Conservation (phyloP, 495 filamentous ascomycete species). For the Hyaloscypha variabilis region DNA sequence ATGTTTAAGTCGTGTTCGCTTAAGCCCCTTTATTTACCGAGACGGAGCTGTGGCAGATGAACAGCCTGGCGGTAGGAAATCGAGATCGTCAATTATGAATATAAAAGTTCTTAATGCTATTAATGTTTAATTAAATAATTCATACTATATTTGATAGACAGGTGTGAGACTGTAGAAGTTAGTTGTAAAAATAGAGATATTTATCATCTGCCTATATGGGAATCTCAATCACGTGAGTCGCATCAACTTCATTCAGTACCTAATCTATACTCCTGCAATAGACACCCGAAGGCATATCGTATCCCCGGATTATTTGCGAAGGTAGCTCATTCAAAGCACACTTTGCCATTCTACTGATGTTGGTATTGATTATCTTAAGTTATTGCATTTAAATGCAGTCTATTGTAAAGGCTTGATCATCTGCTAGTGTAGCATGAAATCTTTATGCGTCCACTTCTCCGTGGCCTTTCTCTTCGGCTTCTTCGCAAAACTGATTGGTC, state of each 20-base stretch:
- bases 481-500: slow-evolving; percentile 74
- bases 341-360: too few species aligned
- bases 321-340: too few species aligned
- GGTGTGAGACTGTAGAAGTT: too few species aligned
- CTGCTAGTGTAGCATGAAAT: slow-evolving; percentile 63
- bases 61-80: background rate
- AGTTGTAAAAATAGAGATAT: too few species aligned
- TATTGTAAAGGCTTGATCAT: background rate
- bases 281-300: too few species aligned
- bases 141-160: too few species aligned
- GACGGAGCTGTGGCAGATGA: background rate
- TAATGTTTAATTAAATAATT: background rate
- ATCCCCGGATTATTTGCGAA: too few species aligned
- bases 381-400: background rate
- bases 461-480: slow-evolving; percentile 76
- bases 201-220: too few species aligned
- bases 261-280: too few species aligned
- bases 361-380: background rate
- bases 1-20: background rate
- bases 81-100: background rate
- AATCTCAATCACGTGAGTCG: too few species aligned
- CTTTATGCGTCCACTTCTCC: slow-evolving; percentile 97
- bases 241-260: too few species aligned
- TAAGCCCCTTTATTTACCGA: background rate
- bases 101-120: background rate